Evolutionary conservation across 2,329 filamentous ascomycete species (phyloP), one percentile per base, ranked within the genome.

Genomic region (Verticillium longisporum): DNA sequence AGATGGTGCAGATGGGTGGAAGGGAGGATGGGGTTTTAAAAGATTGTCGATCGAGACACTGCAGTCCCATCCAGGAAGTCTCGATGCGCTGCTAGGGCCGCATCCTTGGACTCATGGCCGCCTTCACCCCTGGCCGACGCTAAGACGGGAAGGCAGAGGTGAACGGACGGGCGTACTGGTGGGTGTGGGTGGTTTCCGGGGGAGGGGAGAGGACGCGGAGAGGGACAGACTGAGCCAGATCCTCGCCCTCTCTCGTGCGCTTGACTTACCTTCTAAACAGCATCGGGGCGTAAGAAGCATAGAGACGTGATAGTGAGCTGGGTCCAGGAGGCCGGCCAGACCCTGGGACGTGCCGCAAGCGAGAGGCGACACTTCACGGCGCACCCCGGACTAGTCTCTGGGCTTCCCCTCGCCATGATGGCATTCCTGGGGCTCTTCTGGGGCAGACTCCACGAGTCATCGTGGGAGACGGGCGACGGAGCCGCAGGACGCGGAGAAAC

Each of bases 21-120:
- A 36, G 56, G 56, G 56, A 50, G 56, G 38, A 50, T n/a, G 26
- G 56, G 26, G 37, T 58, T 58, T 58, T 58, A 58, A 58, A 41
- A 50, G 56, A 50, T 58, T 31, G 26, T 45, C 56, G 56, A 58
- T 50, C 45, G n/a, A 50, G 45, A 50, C n/a, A 50, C 45, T 50
- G 45, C 56, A 56, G 56, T 45, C 21, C 11, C 18, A 6, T 38
- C 38, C 26, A 14, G 26, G 56, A 14, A 41, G 56, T 38, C 26
- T 26, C 41, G 37, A 41, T 38, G 33, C 32, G 33, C 55, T 38
- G 33, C 56, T 18, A 26, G 56, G 56, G 56, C 14, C 21, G 32
- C 21, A 26, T 50, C n/a, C 45, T 26, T 50, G 45, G 45, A 10
- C 45, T 18, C 45, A 50, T 50, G 45, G 45, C 11, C 38, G 13